phyloP scores from a whole-genome alignment of 306 rosid species.

The Lupinus albus region DNA sequence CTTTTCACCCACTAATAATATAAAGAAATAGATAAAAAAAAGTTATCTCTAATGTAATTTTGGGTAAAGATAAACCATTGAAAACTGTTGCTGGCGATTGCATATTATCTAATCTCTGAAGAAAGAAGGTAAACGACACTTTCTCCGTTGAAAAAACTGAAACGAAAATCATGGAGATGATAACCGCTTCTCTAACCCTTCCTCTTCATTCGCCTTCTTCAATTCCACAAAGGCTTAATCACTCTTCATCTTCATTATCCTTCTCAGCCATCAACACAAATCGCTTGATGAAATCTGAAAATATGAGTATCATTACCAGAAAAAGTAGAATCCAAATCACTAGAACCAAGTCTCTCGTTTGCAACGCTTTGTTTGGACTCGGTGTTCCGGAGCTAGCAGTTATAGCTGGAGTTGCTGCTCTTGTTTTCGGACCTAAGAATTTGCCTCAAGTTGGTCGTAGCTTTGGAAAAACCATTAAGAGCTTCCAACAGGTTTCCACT shows the following conservation, averaged over 20 bases:
- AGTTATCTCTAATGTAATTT: too few species aligned
- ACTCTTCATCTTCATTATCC: conserved; percentile 39
- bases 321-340: conserved; percentile 34
- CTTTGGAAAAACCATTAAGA: conserved; percentile 80
- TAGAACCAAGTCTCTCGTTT: conserved; percentile 52
- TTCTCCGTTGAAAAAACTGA: conserved; percentile 1
- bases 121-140: too few species aligned
- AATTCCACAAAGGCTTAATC: conserved; percentile 34
- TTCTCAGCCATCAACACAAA: conserved; percentile 40
- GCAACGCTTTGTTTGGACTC: conserved; percentile 79
- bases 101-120: conserved; percentile 1
- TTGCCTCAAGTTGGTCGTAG: conserved; percentile 79
- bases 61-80: too few species aligned
- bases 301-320: conserved; percentile 22
- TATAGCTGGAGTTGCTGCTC: conserved; percentile 82
- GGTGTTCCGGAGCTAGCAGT: conserved; percentile 86
- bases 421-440: conserved; percentile 87
- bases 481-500: conserved; percentile 81
- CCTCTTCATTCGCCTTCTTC: conserved; percentile 42
- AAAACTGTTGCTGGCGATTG: too few species aligned
- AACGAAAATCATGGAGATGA: conserved; percentile 53
- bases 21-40: too few species aligned
- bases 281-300: conserved; percentile 40
- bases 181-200: conserved; percentile 48
- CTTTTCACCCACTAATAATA: too few species aligned